A percentile compares a stretch with the other conserved stretches of the same genome.
These are phyloP conservation scores for Ceratocystis diversiconidia DNA, from an alignment of 2,329 filamentous ascomycete genomes.

Conservation along the genomic window DNA sequence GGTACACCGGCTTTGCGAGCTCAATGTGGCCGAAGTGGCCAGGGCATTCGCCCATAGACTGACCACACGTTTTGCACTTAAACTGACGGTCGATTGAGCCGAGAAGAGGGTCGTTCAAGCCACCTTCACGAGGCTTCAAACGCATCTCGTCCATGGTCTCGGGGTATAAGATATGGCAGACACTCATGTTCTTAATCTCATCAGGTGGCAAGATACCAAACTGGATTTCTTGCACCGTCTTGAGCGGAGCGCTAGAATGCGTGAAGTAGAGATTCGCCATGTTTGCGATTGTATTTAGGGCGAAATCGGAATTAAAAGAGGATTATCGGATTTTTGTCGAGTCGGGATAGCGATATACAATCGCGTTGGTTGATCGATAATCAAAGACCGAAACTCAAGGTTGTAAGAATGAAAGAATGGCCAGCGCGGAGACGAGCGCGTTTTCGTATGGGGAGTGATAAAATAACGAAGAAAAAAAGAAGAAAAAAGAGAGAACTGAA, in stretches of 20 bases:
- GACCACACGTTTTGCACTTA: conserved; percentile 90
- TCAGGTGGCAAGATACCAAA: conserved; percentile 95
- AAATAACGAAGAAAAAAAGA: neutral
- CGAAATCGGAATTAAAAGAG: conserved; percentile 14
- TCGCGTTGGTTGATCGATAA: neutral
- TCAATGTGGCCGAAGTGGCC: conserved; percentile 99
- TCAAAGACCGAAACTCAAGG: neutral
- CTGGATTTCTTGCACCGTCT: conserved; percentile 97
- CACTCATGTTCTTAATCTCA: conserved; percentile 98
- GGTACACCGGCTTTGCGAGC: conserved; percentile 88
- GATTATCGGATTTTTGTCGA: neutral
- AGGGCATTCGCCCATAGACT: conserved; percentile 89
- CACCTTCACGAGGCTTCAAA: conserved; percentile 75
- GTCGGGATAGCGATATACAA: neutral
- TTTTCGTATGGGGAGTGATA: neutral
- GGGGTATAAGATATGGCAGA: conserved; percentile 90
- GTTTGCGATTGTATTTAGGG: conserved; percentile 29
- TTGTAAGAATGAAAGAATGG: neutral
- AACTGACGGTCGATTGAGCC: conserved; percentile 93
- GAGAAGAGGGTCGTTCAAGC: conserved; percentile 88
- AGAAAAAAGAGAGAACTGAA: neutral
- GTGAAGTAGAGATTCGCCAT: conserved; percentile 90
- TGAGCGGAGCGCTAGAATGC: conserved; percentile 87
- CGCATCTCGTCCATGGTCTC: conserved; percentile 98
- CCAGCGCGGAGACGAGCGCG: neutral